Conservation (phyloP, 129 eudicot genomes). For the Helianthus annuus region DNA sequence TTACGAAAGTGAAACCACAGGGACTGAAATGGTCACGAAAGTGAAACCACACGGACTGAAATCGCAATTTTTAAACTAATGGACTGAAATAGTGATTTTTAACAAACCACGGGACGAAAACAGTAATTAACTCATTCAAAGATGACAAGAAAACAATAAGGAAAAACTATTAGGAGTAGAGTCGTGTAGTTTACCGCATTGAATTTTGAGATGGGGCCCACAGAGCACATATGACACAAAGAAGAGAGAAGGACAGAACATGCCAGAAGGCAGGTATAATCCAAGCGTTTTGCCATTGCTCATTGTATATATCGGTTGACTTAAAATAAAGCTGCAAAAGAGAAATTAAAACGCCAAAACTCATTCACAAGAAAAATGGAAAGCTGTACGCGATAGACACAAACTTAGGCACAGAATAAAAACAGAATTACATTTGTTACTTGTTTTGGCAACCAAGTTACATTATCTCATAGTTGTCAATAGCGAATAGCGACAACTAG, state of each 20-base stretch:
- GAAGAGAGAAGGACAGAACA: slow-evolving; percentile 83
- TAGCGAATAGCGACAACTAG: no score
- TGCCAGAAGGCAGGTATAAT: slow-evolving; percentile 99
- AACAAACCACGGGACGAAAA: no score
- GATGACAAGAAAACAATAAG: background rate
- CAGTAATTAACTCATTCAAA: no score
- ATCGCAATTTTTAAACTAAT: no score
- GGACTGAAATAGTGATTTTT: no score
- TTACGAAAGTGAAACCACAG: no score
- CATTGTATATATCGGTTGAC: slow-evolving; percentile 86
- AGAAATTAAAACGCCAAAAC: background rate
- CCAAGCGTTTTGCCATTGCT: slow-evolving; percentile 99
- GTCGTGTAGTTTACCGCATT: slow-evolving; percentile 59
- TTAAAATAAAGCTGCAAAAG: slow-evolving; percentile 82
- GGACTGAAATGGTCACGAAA: no score
- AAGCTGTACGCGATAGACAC: background rate
- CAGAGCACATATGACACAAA: slow-evolving; percentile 89
- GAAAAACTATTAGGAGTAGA: background rate
- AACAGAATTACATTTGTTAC: background rate
- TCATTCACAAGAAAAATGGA: background rate
- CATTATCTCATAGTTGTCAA: background rate
- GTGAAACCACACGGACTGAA: no score
- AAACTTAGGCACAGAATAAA: background rate
- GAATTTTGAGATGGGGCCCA: slow-evolving; percentile 99
- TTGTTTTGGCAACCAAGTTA: background rate